Evolutionary conservation across 2,329 filamentous ascomycete genomes (phyloP), one percentile per base, ranked within the genome.

Genomic region (Trichophyton mentagrophytes): DNA sequence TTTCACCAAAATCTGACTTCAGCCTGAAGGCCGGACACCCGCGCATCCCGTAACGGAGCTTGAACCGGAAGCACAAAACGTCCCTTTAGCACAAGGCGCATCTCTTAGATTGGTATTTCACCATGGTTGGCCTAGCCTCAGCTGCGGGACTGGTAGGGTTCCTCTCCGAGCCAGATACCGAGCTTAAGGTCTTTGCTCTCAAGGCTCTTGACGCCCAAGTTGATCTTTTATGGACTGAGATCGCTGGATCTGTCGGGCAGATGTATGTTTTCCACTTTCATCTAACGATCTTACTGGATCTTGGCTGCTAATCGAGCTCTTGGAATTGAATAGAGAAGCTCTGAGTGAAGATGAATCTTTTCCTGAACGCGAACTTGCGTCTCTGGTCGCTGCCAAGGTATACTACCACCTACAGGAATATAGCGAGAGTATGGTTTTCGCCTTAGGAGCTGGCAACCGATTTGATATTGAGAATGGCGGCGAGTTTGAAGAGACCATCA

Each of bases 391-490:
- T 49, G 88, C 93, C 68, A 99, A 99, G 81, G 90, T 97, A 67
- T 99, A 97, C 79, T 99, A 97, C 73, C 93, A 99, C 73, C 85
- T 99, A 59, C 90, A 96, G 77, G 93, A 93, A 74, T 99, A 99
- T 79, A 93, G 96, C 73, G 93, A 99, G 79, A 96, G 92, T 76
- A 97, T 99, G 92, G 88, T 89, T 59, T 97, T 99, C 75, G 93
- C 93, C 65, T 84, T 99, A 53, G 91, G 90, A 62, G 91, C 93
- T 25, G 93, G 93, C 63, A 89, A 96, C 72, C 85, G 96, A 57
- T 96, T 99, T 80, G 89, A 95, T 78, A 83, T 97, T 66, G 89
- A 96, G 70, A 82, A 86, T 60, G 87, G 89, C 59, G 88, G 90
- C 75, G 93, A 99, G 78, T 99, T 96, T 71, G 93, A 99, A 76